Evolutionary conservation across 2,329 filamentous ascomycete genomes (phyloP), one percentile per base, ranked within the genome.

Genomic region (Dendryphion nanum): DNA sequence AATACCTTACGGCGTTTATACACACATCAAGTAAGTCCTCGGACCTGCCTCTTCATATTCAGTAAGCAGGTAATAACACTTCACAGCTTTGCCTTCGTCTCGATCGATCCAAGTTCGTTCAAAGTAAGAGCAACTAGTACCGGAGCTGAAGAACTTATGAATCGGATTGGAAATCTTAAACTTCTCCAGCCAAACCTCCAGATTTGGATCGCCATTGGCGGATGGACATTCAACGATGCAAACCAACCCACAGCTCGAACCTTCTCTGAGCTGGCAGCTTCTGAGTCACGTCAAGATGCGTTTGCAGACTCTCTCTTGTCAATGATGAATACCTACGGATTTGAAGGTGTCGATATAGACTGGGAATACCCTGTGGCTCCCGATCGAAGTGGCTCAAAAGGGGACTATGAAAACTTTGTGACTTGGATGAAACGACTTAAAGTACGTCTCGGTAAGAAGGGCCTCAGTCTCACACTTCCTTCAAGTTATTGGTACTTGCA

Each of bases 281-380:
- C 45, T 2, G 19, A 55, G 5, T 37, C 41, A 3, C 65, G 59
- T 14, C 55, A 61, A n/a, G 33, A 40, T 0, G 47, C 43, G 0
- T 76, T 76, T 44, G 59, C 69, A 37, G 41, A 51, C 1, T 64
- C 57, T 1, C 43, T 73, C 0, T 39, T 66, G 2, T 33, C 38
- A 1, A 75, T 76, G 45, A 58, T 76, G 50, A 20, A 47, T 2
- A 62, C 53, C 5, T 73, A 72, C 45, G 57, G 57, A 3, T 73
- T 76, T 35, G 66, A 71, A 3, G 52, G 55, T 2, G 54, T 73
- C 2, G 71, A 76, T 35, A 47, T 76, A n/a, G 68, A 75, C 43
- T 76, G 71, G 72, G 67, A 69, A 3, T 54, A 61, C 13, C 61
- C 57, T 12, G 55, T 45, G 5, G 41, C 40, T 33, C 13, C 15